phyloP scores from a whole-genome alignment of 1,284 basidiomycete species.

The Moniliophthora roreri region DNA sequence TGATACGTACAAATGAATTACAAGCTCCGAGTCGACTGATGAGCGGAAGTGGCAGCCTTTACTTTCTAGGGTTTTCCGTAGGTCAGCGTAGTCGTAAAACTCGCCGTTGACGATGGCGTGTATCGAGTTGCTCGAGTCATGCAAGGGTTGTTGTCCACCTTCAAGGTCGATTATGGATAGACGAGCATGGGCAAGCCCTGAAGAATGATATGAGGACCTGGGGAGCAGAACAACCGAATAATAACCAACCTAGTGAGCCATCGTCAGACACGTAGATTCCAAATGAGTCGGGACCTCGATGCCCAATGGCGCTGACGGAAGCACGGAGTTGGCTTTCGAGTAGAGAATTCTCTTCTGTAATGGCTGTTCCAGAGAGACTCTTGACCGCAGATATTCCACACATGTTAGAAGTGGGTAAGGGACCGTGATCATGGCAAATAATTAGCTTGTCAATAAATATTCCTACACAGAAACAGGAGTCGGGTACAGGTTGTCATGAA shows the following conservation, averaged over 20 bases:
- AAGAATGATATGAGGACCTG: background rate
- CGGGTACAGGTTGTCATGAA: too few relatives aligned
- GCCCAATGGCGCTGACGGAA: background rate
- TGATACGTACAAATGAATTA: slow-evolving; percentile 15
- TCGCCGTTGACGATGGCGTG: slow-evolving; percentile 21
- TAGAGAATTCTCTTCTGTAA: background rate
- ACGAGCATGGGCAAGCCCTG: slow-evolving; percentile 20
- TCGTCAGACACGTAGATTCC: slow-evolving; percentile 5
- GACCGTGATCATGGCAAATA: background rate
- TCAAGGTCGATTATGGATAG: slow-evolving; percentile 21
- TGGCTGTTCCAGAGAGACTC: background rate
- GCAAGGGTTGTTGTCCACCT: slow-evolving; percentile 22
- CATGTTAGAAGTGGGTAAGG: background rate
- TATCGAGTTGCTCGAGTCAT: slow-evolving; percentile 16
- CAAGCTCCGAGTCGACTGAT: slow-evolving; percentile 17
- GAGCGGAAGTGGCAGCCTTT: slow-evolving; percentile 20
- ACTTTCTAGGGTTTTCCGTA: slow-evolving; percentile 17
- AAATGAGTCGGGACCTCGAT: slow-evolving; percentile 4
- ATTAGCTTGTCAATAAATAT: background rate
- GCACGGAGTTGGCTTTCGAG: background rate
- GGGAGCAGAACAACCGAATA: background rate
- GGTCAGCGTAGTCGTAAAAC: slow-evolving; percentile 21
- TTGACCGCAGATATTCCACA: slow-evolving; percentile 2
- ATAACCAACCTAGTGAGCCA: slow-evolving; percentile 2
- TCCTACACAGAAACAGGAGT: too few relatives aligned